phyloP scores from a whole-genome alignment of 2,329 filamentous ascomycete species.

The Fusarium pseudograminearum region DNA sequence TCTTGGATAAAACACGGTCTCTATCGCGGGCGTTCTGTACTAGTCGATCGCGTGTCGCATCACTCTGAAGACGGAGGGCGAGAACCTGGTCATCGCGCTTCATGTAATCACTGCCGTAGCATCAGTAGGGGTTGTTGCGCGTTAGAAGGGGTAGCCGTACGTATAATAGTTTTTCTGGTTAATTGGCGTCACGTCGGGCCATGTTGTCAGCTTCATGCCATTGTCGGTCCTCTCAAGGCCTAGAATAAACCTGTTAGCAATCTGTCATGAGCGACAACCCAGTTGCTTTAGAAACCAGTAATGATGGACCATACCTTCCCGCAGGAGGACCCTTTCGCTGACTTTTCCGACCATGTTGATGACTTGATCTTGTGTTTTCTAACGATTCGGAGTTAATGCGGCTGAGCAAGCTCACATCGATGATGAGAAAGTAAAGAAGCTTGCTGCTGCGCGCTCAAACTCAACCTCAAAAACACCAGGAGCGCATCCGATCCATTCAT shows the following conservation, averaged over 20 bases:
- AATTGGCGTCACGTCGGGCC: constrained; percentile 92
- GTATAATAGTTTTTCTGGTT: constrained; percentile 99
- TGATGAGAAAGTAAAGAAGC: constrained; percentile 31
- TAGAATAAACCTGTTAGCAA: constrained; percentile 56
- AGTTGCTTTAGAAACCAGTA: constrained; percentile 16
- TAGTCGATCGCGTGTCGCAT: constrained; percentile 85
- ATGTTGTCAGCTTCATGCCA: constrained; percentile 94
- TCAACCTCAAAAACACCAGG: constrained; percentile 47
- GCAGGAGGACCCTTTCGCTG: constrained; percentile 72
- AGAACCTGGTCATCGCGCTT: constrained; percentile 98
- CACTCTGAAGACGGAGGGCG: constrained; percentile 86
- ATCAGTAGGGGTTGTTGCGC: constrained; percentile 29
- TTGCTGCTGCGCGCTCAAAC: constrained; percentile 31
- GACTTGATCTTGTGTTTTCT: constrained; percentile 25
- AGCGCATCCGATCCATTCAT: constrained; percentile 41
- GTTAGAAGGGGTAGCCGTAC: constrained; percentile 58
- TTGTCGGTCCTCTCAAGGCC: constrained; percentile 97
- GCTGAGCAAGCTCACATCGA: constrained; percentile 43
- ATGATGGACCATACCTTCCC: constrained; percentile 63
- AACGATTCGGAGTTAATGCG: constrained; percentile 21
- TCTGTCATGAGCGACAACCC: constrained; percentile 28
- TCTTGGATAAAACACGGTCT: constrained; percentile 84
- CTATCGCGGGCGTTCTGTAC: constrained; percentile 88
- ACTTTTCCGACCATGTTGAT: constrained; percentile 71
- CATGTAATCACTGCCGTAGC: constrained; percentile 82